Conservation (phyloP, 1,284 basidiomycete genomes). For the Ceratobasidium sp. region DNA sequence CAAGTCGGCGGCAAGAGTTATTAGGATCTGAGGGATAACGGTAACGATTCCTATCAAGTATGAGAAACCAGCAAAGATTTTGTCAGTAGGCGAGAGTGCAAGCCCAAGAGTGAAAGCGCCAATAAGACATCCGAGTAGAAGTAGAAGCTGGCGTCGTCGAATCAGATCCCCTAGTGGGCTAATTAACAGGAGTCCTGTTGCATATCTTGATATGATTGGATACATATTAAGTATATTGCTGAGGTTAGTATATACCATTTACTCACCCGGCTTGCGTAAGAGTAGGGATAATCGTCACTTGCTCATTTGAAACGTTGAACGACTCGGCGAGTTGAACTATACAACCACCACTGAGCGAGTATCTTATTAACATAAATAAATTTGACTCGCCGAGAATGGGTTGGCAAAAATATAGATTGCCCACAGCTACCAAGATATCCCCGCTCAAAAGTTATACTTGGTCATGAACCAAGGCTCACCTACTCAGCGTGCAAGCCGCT, state of each 20-base stretch:
- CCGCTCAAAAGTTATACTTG: not conserved
- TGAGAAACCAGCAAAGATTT: slow-evolving; percentile 65
- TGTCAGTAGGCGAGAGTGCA: slow-evolving; percentile 61
- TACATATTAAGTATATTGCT: not conserved
- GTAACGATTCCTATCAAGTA: slow-evolving; percentile 67
- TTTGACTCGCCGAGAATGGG: slow-evolving; percentile 13
- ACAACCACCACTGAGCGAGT: no score
- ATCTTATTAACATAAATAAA: not conserved
- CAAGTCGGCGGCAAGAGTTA: slow-evolving; percentile 73
- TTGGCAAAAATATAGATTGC: slow-evolving; percentile 33
- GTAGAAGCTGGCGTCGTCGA: slow-evolving; percentile 64
- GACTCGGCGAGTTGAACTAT: slow-evolving; percentile 28
- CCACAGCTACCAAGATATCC: slow-evolving; percentile 46
- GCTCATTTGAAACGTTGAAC: slow-evolving; percentile 17
- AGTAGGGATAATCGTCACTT: slow-evolving; percentile 30
- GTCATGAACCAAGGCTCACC: not conserved
- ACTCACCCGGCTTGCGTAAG: slow-evolving; percentile 32
- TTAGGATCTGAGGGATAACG: slow-evolving; percentile 61
- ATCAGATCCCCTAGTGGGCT: slow-evolving; percentile 74
- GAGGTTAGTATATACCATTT: no score
- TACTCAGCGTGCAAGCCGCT: slow-evolving; percentile 67
- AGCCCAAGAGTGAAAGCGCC: slow-evolving; percentile 66
- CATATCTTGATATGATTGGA: slow-evolving; percentile 59
- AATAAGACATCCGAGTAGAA: slow-evolving; percentile 61
- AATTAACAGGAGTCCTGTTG: slow-evolving; percentile 68